A percentile compares a stretch with the other conserved stretches of the same genome.
Conservation (phyloP, 2,329 filamentous ascomycete species). For the Whalleya microplaca region DNA sequence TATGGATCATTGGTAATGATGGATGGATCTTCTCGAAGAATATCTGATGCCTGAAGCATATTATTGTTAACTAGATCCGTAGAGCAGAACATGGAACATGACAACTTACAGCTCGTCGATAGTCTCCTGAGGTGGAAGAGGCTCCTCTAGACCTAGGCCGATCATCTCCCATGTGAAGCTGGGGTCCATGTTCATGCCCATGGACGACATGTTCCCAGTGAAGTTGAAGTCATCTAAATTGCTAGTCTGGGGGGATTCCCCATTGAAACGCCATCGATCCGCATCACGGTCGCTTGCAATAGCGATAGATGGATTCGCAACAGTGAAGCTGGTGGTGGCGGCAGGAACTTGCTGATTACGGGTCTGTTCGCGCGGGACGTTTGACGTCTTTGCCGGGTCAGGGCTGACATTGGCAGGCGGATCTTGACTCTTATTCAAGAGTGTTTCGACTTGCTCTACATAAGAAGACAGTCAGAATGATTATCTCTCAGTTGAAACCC, state of each 20-base stretch:
- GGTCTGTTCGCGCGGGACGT: constrained; percentile 38
- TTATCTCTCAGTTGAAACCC: constrained; percentile 9
- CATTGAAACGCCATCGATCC: constrained; percentile 60
- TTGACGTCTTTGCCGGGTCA: constrained; percentile 42
- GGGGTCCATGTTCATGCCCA: constrained; percentile 55
- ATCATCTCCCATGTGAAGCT: constrained; percentile 81
- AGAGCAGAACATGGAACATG: neutral
- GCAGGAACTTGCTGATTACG: constrained; percentile 39
- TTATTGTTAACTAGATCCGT: constrained; percentile 10
- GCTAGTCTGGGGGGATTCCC: constrained; percentile 54
- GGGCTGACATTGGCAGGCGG: constrained; percentile 41
- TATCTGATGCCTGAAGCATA: constrained; percentile 66
- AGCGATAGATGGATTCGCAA: constrained; percentile 52
- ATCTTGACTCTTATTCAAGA: constrained; percentile 78
- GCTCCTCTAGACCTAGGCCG: constrained; percentile 62
- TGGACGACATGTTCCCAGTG: constrained; percentile 49
- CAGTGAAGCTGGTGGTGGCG: constrained; percentile 44
- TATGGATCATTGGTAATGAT: constrained; percentile 86
- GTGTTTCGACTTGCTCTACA: constrained; percentile 87
- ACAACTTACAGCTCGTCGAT: constrained; percentile 78
- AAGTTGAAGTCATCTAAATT: constrained; percentile 63
- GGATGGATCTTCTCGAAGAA: constrained; percentile 92
- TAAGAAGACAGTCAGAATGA: constrained; percentile 18
- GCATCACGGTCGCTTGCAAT: constrained; percentile 52
- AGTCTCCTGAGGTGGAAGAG: constrained; percentile 60